Evolutionary conservation across 2,329 filamentous ascomycete species (phyloP), one percentile per base, ranked within the genome.

Genomic region (Lachnellula subtilissima): DNA sequence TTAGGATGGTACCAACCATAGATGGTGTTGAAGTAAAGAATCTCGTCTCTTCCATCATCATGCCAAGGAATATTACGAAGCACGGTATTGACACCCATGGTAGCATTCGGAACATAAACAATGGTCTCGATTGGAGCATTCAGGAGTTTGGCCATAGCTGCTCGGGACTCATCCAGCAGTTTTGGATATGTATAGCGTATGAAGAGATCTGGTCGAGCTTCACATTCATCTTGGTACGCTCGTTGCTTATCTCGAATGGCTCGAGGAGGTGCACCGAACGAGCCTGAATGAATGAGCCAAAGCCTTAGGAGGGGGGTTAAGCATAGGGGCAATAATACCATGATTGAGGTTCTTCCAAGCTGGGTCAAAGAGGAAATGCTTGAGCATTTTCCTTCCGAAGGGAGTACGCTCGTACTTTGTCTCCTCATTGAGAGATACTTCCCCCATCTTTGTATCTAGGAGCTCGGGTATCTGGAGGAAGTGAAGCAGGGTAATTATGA

Each of bases 31-130:
- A 96, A 95, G 71, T 85, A 87, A 46, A 96, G 65, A 60, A 95
- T 88, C 59, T 87, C 84, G 68, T 97, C 92, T 11, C 65, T 67
- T 2, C 67, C 65, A 58, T 87, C 86, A 0, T 76, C 70, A 39
- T 82, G 70, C 78, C 86, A 96, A 1, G 69, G 67, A 2, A 97
- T 71, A 68, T 88, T 92, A 43, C 87, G 83, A n/a, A 96, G 79
- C 5, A 96, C 82, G 0, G 85, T 89, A 73, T 94, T 93, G 48
- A 91, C 73, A 23, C 83, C 89, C 0, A 82, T 86, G 0, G 90
- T 95, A 12, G 91, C 90, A 69, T 97, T 97, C 55, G 82, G 76
- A 0, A 96, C 84, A 61, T 95, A 86, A 0, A 96, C 91, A 40
- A 89, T 75, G 9, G 85, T 84, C 9, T 86, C 78, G 1, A 76